Base-by-base conservation (phyloP, 345 rosid genomes). In the Citrus hindsii region DNA sequence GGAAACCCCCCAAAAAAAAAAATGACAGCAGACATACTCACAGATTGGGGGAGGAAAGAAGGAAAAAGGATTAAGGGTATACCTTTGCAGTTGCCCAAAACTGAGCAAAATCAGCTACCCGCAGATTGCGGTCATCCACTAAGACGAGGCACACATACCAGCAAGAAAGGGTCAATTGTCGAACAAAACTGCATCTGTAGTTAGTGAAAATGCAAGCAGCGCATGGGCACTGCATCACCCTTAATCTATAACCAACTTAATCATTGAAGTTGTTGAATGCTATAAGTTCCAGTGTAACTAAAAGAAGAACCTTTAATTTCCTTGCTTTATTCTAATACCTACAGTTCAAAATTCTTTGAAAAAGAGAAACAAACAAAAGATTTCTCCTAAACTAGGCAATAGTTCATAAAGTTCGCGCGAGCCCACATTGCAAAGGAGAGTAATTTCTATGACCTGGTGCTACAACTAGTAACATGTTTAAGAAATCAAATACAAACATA, bases 51-150 rank as follows among this genome's bases (percentile, higher is more conserved):
- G 82, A 80, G 89, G 82, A 86, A 80, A 82, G 85, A 82, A 83
- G 80, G 84, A 81, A 81, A 83, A 86, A 86, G 89, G 87, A 87
- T 87, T 85, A 88, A 87, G 91, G 85, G 82, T 93, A 95, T 95
- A 95, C 99, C 99, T 95, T 93, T 85, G 94, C 98, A 80, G 89
- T 86, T 91, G 98, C 99, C 99, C 99, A 93, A 95, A 93, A 95
- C 85, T 92, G 99, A 95, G 99, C 94, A 95, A 95, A 95, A 95
- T 95, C 99, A 89, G 99, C 92, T 89, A 95, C 99, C 99, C 98
- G 98, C 98, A 95, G 99, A 95, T 95, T 95, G 97, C 98, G 99
- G 99, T 95, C 99, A 95, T 95, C 99, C 99, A 95, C 99, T 93
- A 95, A 93, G 94, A 92, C 83, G 89, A 92, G 85, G 93, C 88